A percentile compares a stretch with the other conserved stretches of the same genome.
Conservation (phyloP, 139 green algal genomes). For the Choricystis sp. region DNA sequence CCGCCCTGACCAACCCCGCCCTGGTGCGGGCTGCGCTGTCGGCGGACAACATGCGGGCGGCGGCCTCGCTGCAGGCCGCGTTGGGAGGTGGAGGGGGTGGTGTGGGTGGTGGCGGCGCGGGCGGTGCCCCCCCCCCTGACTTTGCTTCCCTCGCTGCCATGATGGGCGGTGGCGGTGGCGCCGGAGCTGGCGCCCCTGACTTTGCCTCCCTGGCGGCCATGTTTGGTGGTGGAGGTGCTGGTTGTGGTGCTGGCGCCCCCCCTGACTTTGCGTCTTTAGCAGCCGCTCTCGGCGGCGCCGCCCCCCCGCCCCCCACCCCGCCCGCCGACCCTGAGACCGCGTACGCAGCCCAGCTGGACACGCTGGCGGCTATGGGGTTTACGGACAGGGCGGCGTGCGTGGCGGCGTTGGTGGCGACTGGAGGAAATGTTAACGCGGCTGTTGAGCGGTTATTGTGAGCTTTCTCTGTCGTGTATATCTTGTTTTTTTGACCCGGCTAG, state of each 20-base stretch:
- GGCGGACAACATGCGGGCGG: constrained; percentile 54
- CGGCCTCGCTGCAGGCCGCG: constrained; percentile 48
- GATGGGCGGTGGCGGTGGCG: constrained; percentile 5
- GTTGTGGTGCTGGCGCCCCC: background rate
- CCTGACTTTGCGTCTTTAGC: constrained; percentile 7
- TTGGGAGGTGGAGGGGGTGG: constrained; percentile 19
- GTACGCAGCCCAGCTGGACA: constrained; percentile 71
- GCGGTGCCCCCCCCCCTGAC: constrained; percentile 1
- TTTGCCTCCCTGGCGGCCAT: constrained; percentile 8
- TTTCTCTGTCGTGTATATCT: background rate
- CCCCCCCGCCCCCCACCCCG: constrained; percentile 12
- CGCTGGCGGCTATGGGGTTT: constrained; percentile 94
- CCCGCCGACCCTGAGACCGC: constrained; percentile 45
- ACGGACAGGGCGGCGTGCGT: constrained; percentile 46
- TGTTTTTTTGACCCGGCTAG: background rate
- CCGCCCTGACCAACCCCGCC: constrained; percentile 54
- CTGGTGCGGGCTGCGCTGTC: too few species aligned
- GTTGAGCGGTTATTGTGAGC: constrained; percentile 67
- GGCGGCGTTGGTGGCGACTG: constrained; percentile 41
- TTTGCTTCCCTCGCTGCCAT: constrained; percentile 9
- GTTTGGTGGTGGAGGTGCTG: too few species aligned
- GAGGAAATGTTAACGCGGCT: constrained; percentile 77
- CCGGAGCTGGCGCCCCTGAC: constrained; percentile 5
- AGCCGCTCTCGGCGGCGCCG: constrained; percentile 17
- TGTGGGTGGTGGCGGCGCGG: background rate